phyloP scores from a whole-genome alignment of 495 filamentous ascomycete species.

The Tetracladium setigerum region DNA sequence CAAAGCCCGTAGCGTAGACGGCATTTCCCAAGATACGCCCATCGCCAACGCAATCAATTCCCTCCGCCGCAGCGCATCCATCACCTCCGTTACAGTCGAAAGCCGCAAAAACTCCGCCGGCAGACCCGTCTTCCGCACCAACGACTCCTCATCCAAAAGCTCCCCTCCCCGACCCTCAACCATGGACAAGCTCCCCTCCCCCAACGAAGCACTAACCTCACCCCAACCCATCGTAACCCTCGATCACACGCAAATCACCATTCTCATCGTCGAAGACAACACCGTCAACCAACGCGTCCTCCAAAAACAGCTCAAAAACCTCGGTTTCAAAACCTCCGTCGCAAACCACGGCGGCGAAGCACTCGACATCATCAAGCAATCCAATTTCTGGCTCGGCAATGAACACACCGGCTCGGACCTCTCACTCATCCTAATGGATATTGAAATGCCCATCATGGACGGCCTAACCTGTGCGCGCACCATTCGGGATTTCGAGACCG shows the following conservation, averaged over 20 bases:
- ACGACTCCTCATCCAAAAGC: slow-evolving; percentile 4
- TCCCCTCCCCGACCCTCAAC: background rate
- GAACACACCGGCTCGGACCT: slow-evolving; percentile 26
- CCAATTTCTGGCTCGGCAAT: slow-evolving; percentile 36
- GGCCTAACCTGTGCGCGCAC: slow-evolving; percentile 59
- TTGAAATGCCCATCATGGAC: slow-evolving; percentile 83
- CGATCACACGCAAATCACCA: slow-evolving; percentile 21
- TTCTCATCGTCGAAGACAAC: slow-evolving; percentile 81
- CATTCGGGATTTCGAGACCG: slow-evolving; percentile 55
- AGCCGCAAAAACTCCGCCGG: slow-evolving; percentile 8
- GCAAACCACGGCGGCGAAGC: slow-evolving; percentile 80
- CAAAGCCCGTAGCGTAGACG: slow-evolving; percentile 31
- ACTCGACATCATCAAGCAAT: slow-evolving; percentile 40
- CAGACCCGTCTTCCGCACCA: slow-evolving; percentile 9
- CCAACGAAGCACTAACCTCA: background rate
- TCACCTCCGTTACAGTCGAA: slow-evolving; percentile 10
- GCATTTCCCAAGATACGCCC: slow-evolving; percentile 13
- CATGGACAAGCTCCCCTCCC: background rate
- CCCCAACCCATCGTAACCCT: slow-evolving; percentile 16
- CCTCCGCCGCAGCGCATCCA: slow-evolving; percentile 10
- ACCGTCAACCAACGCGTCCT: slow-evolving; percentile 72
- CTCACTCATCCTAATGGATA: slow-evolving; percentile 68
- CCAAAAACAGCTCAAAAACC: slow-evolving; percentile 59
- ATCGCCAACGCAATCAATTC: slow-evolving; percentile 6
- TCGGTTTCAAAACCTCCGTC: slow-evolving; percentile 60